These are phyloP conservation scores for Cenococcum geophilum DNA, from an alignment of 495 filamentous ascomycete species.

Conservation along the genomic window DNA sequence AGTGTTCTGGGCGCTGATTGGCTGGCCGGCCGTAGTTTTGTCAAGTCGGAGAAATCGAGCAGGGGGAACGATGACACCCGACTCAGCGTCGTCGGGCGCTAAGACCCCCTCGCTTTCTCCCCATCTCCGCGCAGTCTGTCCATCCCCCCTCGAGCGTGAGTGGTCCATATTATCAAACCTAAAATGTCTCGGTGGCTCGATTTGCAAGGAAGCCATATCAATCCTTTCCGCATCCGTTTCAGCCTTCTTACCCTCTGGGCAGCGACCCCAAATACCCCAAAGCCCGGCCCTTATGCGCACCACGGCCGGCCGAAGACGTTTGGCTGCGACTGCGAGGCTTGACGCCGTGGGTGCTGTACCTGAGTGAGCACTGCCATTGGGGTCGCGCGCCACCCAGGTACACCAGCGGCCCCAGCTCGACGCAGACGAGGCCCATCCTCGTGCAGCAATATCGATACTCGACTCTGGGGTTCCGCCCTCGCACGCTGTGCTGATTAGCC, in stretches of 20 bases:
- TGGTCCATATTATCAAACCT: slow-evolving; percentile 26
- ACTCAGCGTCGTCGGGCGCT: slow-evolving; percentile 27
- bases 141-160: slow-evolving; percentile 12
- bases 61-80: slow-evolving; percentile 13
- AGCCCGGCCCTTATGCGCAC: background rate
- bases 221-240: slow-evolving; percentile 26
- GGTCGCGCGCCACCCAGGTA: slow-evolving; percentile 24
- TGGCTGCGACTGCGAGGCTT: background rate
- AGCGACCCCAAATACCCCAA: background rate
- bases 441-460: background rate
- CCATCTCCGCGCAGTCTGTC: background rate
- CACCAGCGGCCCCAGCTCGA: slow-evolving; percentile 20
- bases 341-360: slow-evolving; percentile 18
- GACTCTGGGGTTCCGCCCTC: background rate
- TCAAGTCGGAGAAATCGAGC: slow-evolving; percentile 27
- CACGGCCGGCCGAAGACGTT: background rate
- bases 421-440: slow-evolving; percentile 3
- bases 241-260: slow-evolving; percentile 15
- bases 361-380: slow-evolving; percentile 9
- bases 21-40: slow-evolving; percentile 8
- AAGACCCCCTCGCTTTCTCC: slow-evolving; percentile 8
- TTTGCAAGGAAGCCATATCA: slow-evolving; percentile 9
- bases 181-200: slow-evolving; percentile 30
- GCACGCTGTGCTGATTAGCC: slow-evolving; percentile 4
- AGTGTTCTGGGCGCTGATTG: slow-evolving; percentile 21